Conservation (phyloP, 192 early-diverging fungal genomes). For the Geranomyces variabilis region DNA sequence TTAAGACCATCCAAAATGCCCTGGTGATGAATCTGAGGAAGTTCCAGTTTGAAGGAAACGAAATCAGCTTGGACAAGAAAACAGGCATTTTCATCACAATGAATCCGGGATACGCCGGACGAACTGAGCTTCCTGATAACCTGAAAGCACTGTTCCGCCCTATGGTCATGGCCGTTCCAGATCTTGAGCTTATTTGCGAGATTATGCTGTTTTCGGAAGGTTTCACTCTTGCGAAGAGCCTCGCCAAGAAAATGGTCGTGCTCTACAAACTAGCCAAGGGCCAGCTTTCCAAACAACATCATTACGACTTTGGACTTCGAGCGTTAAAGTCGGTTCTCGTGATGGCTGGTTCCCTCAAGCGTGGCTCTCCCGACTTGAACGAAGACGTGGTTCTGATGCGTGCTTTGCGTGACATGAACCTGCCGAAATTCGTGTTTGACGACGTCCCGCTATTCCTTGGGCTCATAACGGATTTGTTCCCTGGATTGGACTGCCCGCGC, state of each 20-base stretch:
- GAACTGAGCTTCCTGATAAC: slow-evolving; percentile 66
- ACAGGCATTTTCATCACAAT: slow-evolving; percentile 67
- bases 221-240: slow-evolving; percentile 70
- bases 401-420: slow-evolving; percentile 65
- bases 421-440: slow-evolving; percentile 69
- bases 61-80: slow-evolving; percentile 58
- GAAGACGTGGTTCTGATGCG: slow-evolving; percentile 68
- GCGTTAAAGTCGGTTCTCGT: slow-evolving; percentile 64
- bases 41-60: slow-evolving; percentile 68
- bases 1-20: slow-evolving; percentile 65
- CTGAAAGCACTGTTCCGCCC: slow-evolving; percentile 67
- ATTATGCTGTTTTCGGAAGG: slow-evolving; percentile 75
- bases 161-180: slow-evolving; percentile 64
- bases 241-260: slow-evolving; percentile 74
- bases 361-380: slow-evolving; percentile 62
- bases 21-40: slow-evolving; percentile 54
- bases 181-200: slow-evolving; percentile 66
- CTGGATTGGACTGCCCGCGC: slow-evolving; percentile 65
- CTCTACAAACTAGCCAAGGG: slow-evolving; percentile 64
- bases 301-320: slow-evolving; percentile 65
- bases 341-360: slow-evolving; percentile 64
- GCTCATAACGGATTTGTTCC: slow-evolving; percentile 61
- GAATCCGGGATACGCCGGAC: slow-evolving; percentile 65
- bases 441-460: slow-evolving; percentile 66
- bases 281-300: slow-evolving; percentile 64